These are phyloP conservation scores for Mycena leptocephala DNA, from an alignment of 768 basidiomycete species.

Conservation along the genomic window DNA sequence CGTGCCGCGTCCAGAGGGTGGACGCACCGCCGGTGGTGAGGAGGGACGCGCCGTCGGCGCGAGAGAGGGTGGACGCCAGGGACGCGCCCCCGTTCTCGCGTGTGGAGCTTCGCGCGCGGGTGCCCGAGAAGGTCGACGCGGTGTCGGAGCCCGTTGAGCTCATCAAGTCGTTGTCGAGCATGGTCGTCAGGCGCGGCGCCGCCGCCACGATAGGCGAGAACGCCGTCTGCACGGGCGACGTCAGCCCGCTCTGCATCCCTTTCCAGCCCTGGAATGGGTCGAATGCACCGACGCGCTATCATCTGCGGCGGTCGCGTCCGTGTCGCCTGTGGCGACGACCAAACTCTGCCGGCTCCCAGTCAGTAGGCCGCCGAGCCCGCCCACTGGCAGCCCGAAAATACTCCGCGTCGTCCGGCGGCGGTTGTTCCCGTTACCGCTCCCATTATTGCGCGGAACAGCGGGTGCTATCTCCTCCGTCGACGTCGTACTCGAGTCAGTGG, in stretches of 20 bases:
- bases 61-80: too few species aligned
- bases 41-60: conserved; percentile 38
- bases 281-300: conserved; percentile 58
- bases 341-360: conserved; percentile 47
- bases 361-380: too few species aligned
- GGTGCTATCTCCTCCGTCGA: neutral
- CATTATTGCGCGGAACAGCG: conserved; percentile 19
- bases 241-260: conserved; percentile 31
- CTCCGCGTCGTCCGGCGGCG: conserved; percentile 70
- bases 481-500: neutral
- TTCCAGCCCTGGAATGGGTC: neutral
- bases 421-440: conserved; percentile 19
- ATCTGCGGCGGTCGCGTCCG: conserved; percentile 37
- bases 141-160: neutral
- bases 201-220: conserved; percentile 58
- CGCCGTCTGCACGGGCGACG: conserved; percentile 58
- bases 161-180: conserved; percentile 51
- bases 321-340: neutral
- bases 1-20: conserved; percentile 41
- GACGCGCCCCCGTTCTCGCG: too few species aligned
- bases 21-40: conserved; percentile 27
- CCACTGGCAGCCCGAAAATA: conserved; percentile 70
- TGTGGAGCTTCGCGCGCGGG: too few species aligned
- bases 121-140: too few species aligned
- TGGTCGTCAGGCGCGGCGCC: conserved; percentile 62